Percentiles rank a stretch among this genome's conserved stretches.
These are phyloP conservation scores for Macrophomina tecta DNA, from an alignment of 2,329 filamentous ascomycete genomes.

Conservation along the genomic window DNA sequence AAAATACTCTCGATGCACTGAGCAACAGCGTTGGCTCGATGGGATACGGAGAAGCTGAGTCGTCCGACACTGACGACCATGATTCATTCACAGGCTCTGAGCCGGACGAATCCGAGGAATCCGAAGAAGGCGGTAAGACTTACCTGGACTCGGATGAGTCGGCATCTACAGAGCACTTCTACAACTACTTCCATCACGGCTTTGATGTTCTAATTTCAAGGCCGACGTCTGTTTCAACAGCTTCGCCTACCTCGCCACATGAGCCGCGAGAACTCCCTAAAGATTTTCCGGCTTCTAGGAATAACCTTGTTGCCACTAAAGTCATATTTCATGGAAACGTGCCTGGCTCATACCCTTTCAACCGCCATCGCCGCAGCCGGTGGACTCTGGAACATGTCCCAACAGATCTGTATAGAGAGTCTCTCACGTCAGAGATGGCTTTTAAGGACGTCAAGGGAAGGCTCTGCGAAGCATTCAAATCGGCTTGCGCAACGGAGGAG, in stretches of 20 bases:
- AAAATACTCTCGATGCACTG: slow-evolving; percentile 45
- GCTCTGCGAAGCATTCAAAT: slow-evolving; percentile 73
- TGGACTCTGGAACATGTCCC: slow-evolving; percentile 72
- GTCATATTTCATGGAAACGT: slow-evolving; percentile 94
- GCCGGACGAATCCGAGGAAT: slow-evolving; percentile 59
- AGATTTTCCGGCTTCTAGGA: slow-evolving; percentile 40
- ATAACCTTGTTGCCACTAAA: slow-evolving; percentile 84
- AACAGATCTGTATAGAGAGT: slow-evolving; percentile 46
- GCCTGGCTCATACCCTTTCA: slow-evolving; percentile 95
- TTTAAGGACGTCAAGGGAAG: slow-evolving; percentile 75
- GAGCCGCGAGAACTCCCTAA: slow-evolving; percentile 28
- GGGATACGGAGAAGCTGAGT: slow-evolving; percentile 38
- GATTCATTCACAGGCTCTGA: slow-evolving; percentile 52
- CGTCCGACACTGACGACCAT: slow-evolving; percentile 36
- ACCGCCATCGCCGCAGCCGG: slow-evolving; percentile 85
- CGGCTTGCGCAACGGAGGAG: slow-evolving; percentile 63
- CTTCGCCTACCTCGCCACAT: slow-evolving; percentile 67
- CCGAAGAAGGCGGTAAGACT: slow-evolving; percentile 35
- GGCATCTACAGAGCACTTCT: slow-evolving; percentile 76
- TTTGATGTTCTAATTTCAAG: slow-evolving; percentile 93
- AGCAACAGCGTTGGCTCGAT: slow-evolving; percentile 18
- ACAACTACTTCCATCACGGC: slow-evolving; percentile 96
- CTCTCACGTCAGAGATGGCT: slow-evolving; percentile 75
- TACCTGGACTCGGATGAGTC: slow-evolving; percentile 45
- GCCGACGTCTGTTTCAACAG: slow-evolving; percentile 59